phyloP scores from a whole-genome alignment of 202 grass and related monocot genomes.

The Panicum hallii region DNA sequence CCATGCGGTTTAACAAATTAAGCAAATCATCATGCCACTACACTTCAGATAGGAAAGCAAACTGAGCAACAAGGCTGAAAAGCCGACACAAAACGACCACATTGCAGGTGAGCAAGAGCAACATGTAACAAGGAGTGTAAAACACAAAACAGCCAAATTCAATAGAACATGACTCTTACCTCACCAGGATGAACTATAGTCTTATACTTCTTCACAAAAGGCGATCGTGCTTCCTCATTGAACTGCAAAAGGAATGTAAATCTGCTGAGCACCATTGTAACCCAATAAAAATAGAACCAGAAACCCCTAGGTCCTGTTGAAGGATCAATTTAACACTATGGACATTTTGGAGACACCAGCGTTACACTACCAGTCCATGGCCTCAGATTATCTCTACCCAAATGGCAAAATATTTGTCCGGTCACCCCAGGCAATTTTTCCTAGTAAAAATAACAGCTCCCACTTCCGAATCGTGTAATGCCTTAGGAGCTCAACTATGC shows the following conservation, averaged over 20 bases:
- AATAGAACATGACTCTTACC: constrained; percentile 44
- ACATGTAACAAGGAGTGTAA: constrained; percentile 25
- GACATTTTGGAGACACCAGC: not conserved
- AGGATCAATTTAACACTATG: not conserved
- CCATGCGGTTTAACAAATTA: not conserved
- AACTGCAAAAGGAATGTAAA: constrained; percentile 59
- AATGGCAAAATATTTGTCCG: not conserved
- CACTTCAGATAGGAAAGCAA: constrained; percentile 25
- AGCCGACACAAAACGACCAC: not conserved
- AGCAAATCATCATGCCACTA: not conserved
- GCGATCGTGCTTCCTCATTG: constrained; percentile 86
- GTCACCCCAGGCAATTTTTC: not conserved
- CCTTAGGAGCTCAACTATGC: too few species aligned
- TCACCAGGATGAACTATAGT: constrained; percentile 97
- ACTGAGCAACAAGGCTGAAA: constrained; percentile 10
- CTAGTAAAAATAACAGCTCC: not conserved
- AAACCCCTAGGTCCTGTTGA: not conserved
- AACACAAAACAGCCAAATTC: constrained; percentile 7
- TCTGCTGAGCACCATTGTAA: constrained; percentile 29
- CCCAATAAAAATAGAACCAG: not conserved
- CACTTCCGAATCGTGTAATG: not conserved
- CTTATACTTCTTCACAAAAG: constrained; percentile 95
- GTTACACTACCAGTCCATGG: not conserved
- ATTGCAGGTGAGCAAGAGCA: constrained; percentile 12
- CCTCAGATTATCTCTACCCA: not conserved